Evolutionary conservation across 1,284 basidiomycete species (phyloP).

Genomic region (Trichosporon asahii): DNA sequence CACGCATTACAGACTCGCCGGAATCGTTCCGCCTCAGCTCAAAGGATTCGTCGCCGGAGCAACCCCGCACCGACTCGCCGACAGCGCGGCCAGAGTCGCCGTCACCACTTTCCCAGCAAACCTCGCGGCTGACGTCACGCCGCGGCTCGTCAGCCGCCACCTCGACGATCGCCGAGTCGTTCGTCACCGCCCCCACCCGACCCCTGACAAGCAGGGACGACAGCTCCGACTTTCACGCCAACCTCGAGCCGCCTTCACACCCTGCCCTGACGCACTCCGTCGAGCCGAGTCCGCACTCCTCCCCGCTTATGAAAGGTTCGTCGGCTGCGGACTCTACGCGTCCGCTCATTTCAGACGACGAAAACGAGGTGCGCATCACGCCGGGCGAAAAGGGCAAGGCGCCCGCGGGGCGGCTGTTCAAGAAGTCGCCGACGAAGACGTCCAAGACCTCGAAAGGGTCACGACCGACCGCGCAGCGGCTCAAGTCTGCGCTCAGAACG

Average conservation of each 20-base stretch:
- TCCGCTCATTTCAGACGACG: slow-evolving; percentile 17
- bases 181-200: slow-evolving; percentile 41
- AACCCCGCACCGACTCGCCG: neutral
- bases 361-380: slow-evolving; percentile 11
- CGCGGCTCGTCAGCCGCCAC: slow-evolving; percentile 15
- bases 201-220: neutral
- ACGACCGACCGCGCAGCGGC: neutral
- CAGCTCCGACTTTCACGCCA: slow-evolving; percentile 14
- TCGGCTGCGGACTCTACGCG: slow-evolving; percentile 8
- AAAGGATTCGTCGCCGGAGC: neutral
- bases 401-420: neutral
- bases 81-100: neutral
- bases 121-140: neutral
- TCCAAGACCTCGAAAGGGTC: neutral
- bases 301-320: neutral
- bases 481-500: slow-evolving; percentile 17
- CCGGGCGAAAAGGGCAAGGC: neutral
- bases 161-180: slow-evolving; percentile 32
- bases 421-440: neutral
- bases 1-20: neutral
- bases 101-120: neutral
- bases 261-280: neutral
- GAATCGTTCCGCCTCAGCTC: neutral
- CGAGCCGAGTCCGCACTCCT: slow-evolving; percentile 9
- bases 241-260: neutral